Conservation (phyloP, 2,329 filamentous ascomycete genomes). For the Niveomyces coronatus region DNA sequence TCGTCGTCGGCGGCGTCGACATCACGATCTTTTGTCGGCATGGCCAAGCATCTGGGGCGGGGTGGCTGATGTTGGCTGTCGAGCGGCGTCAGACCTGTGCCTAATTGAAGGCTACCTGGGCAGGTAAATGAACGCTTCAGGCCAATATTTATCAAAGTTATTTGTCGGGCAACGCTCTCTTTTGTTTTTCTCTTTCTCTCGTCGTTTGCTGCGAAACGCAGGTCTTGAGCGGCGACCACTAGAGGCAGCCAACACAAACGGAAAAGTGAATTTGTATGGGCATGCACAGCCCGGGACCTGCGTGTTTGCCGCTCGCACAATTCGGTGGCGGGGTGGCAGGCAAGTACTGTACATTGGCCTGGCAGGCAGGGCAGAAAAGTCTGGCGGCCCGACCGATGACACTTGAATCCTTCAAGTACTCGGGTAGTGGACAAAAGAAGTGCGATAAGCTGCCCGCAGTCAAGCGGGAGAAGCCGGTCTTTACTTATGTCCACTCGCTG, state of each 20-base stretch:
- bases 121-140: background rate
- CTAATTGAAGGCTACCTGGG: background rate
- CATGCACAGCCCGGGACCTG: conserved; percentile 4
- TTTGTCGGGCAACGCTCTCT: too few species aligned
- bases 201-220: background rate
- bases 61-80: conserved; percentile 1
- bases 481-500: too few species aligned
- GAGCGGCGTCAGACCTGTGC: background rate
- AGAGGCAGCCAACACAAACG: background rate
- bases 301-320: conserved; percentile 1
- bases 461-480: too few species aligned
- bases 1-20: conserved; percentile 27
- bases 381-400: conserved; percentile 9
- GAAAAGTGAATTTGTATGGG: background rate
- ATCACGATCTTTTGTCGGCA: conserved; percentile 33
- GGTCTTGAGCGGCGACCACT: background rate
- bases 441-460: too few species aligned
- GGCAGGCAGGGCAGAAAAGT: conserved; percentile 7
- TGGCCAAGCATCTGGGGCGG: conserved; percentile 16
- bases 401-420: too few species aligned
- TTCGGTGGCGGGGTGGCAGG: conserved; percentile 4
- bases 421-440: conserved; percentile 14
- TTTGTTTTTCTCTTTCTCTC: too few species aligned
- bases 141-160: too few species aligned
- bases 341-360: background rate